Evolutionary conservation across 176 grass and related monocot genomes (phyloP).

Genomic region (Oryza rufipogon): DNA sequence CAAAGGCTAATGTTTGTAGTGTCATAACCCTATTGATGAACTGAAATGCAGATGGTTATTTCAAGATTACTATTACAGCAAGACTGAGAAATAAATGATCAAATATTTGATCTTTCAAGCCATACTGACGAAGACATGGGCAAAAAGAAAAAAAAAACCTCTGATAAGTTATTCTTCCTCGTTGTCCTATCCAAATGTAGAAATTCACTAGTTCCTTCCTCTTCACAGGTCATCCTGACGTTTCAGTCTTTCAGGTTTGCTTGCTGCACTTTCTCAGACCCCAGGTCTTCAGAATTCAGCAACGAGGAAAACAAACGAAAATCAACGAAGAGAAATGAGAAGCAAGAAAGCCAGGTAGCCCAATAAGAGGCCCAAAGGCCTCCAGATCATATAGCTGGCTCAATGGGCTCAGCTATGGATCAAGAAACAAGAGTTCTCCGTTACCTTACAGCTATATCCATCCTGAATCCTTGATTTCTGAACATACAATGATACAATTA

Average conservation of each 20-base stretch:
- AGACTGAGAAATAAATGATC: background rate
- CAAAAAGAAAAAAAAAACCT: too few relatives aligned
- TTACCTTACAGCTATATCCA: background rate
- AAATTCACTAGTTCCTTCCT: background rate
- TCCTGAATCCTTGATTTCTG: background rate
- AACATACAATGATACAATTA: background rate
- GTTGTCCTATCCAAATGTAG: background rate
- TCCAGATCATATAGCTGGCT: background rate
- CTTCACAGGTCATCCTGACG: background rate
- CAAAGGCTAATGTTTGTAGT: too few relatives aligned
- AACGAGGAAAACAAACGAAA: background rate
- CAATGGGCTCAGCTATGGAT: background rate
- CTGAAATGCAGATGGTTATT: background rate
- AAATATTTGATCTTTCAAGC: background rate
- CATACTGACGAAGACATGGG: background rate
- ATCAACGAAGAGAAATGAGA: too few relatives aligned
- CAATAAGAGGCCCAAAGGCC: background rate
- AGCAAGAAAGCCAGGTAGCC: background rate
- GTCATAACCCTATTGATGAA: background rate
- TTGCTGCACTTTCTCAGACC: background rate
- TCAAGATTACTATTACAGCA: background rate
- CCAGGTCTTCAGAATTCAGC: background rate
- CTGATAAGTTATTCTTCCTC: background rate
- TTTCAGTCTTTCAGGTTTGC: background rate
- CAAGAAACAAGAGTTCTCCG: background rate